A percentile compares a stretch with the other conserved stretches of the same genome.
phyloP scores from a whole-genome alignment of 2,329 filamentous ascomycete genomes.

The Diaporthe vaccinii region DNA sequence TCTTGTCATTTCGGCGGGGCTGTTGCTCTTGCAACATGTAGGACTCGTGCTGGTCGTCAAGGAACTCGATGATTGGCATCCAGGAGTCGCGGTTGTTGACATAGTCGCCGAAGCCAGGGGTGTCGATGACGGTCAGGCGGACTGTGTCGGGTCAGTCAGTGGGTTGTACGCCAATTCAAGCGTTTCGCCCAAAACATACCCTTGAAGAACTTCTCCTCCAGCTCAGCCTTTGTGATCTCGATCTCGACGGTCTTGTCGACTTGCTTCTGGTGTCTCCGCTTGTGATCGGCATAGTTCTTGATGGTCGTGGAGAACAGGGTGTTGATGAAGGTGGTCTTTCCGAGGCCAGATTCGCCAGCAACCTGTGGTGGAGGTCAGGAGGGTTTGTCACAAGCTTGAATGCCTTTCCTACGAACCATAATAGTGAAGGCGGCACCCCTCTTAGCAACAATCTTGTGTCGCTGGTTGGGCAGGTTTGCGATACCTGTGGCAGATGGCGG shows the following conservation, averaged over 20 bases:
- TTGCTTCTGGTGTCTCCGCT: constrained; percentile 99
- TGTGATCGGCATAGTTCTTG: constrained; percentile 99
- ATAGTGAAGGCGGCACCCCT: constrained; percentile 99
- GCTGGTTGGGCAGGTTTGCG: constrained; percentile 77
- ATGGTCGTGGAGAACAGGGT: constrained; percentile 99
- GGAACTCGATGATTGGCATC: constrained; percentile 99
- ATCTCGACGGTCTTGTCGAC: constrained; percentile 99
- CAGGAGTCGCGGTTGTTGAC: constrained; percentile 99
- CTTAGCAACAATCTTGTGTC: constrained; percentile 81
- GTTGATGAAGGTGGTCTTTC: constrained; percentile 99
- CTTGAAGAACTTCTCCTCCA: constrained; percentile 99
- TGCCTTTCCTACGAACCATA: constrained; percentile 76
- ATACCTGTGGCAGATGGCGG: constrained; percentile 18
- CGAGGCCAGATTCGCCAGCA: constrained; percentile 96
- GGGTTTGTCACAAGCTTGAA: background rate
- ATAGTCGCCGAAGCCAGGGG: constrained; percentile 98
- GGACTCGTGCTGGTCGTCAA: constrained; percentile 99
- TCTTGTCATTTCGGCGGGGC: constrained; percentile 97
- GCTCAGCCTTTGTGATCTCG: constrained; percentile 99
- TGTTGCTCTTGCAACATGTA: constrained; percentile 99
- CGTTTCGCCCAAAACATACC: constrained; percentile 66
- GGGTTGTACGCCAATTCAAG: background rate
- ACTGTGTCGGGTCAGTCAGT: constrained; percentile 68
- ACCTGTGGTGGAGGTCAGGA: constrained; percentile 68
- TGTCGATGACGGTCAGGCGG: constrained; percentile 98